Percentiles rank a stretch among this genome's conserved stretches.
Conservation (phyloP, 2,329 filamentous ascomycete genomes). For the Cladobotryum mycophilum region DNA sequence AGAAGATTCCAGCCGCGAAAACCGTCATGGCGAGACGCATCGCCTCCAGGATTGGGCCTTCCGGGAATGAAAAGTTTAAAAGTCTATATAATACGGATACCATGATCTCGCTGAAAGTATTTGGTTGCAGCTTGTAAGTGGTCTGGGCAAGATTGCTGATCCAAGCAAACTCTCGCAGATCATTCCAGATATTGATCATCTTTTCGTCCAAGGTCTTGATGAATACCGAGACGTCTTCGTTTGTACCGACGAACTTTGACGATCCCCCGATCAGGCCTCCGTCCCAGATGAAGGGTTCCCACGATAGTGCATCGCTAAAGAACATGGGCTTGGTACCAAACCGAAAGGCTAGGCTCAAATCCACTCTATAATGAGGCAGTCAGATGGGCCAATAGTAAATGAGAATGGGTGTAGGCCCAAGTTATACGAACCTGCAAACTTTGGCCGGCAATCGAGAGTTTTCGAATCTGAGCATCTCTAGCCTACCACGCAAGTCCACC, state of each 20-base stretch:
- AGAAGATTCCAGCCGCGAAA: slow-evolving; percentile 13
- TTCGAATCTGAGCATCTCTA: slow-evolving; percentile 14
- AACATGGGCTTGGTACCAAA: no score
- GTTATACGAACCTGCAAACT: slow-evolving; percentile 15
- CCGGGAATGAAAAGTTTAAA: not conserved
- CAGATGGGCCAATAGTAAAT: no score
- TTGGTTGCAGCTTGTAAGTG: slow-evolving; percentile 12
- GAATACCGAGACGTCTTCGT: no score
- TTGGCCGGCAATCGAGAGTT: slow-evolving; percentile 16
- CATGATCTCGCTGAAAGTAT: slow-evolving; percentile 17
- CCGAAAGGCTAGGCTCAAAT: no score
- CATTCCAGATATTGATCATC: slow-evolving; percentile 13
- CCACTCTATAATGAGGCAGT: no score
- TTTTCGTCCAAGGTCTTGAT: not conserved
- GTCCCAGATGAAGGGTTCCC: no score
- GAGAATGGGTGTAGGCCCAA: not conserved
- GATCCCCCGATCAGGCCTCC: no score
- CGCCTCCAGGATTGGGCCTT: slow-evolving; percentile 4
- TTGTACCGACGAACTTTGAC: no score
- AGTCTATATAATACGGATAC: slow-evolving; percentile 2
- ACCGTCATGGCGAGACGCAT: slow-evolving; percentile 13
- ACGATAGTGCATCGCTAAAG: no score
- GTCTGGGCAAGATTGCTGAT: slow-evolving; percentile 18
- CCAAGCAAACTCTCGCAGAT: slow-evolving; percentile 13
- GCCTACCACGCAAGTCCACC: slow-evolving; percentile 15